Evolutionary conservation across 2,329 filamentous ascomycete genomes (phyloP), one percentile per base, ranked within the genome.

Genomic region (Juglanconis sp.): DNA sequence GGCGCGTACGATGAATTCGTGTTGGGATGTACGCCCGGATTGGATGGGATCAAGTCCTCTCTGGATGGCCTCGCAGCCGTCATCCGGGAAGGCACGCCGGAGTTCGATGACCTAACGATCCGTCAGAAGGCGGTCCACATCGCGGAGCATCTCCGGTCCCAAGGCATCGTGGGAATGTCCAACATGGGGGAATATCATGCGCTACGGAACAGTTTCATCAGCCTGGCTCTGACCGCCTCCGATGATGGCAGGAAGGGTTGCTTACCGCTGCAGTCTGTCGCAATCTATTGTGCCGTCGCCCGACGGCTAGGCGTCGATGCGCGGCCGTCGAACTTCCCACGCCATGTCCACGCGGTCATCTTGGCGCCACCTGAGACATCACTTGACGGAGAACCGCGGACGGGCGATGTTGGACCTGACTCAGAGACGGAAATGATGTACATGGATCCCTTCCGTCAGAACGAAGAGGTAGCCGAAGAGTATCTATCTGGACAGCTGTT

Each of bases 181-280:
- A 76, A 83, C 35, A 15, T 10, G 36, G 40, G 15, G 15, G n/a
- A 36, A 3, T 89, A 87, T 67, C 81, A 86, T 65, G 78, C 77
- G n/a, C 72, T 89, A 35, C 79, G 82, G 52, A 87, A 89, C 70
- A 88, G 84, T 64, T 90, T 88, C 71, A 76, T 90, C 44, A 84
- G 84, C 7, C 66, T 87, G 34, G 83, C 84, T 6, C 72, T 89
- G 48, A 79, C 77, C 51, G n/a, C 38, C 15, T 24, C 36, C 5
- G 36, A 17, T 2, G 79, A 80, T 31, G 71, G 77, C 3, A 38
- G 17, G 4, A 74, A 74, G 1, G 81, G 84, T 46, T 85, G 85
- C 4, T 73, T 89, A 2, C 87, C 87, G 0, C 74, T 89, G 32
- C 83, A 88, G 61, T 86, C 84, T 1, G 84, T 83, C 15, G 82